phyloP scores from a whole-genome alignment of 495 filamentous ascomycete genomes.

The Penicillium tannophilum region DNA sequence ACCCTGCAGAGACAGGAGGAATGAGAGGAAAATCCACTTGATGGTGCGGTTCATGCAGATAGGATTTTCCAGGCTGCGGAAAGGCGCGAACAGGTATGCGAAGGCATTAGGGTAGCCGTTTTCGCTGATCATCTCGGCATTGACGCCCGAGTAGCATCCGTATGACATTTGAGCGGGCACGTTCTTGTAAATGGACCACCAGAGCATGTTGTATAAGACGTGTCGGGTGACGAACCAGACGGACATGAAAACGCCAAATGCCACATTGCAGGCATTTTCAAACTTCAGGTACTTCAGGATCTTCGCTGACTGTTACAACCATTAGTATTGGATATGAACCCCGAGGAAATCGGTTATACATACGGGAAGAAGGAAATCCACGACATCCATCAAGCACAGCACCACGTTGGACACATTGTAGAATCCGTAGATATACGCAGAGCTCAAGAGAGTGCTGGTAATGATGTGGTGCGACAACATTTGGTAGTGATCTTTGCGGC shows the following conservation, averaged over 20 bases:
- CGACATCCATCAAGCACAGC: conserved; percentile 89
- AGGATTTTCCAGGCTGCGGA: conserved; percentile 64
- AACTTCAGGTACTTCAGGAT: conserved; percentile 87
- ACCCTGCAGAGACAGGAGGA: conserved; percentile 76
- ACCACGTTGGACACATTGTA: conserved; percentile 88
- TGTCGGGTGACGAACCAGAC: conserved; percentile 86
- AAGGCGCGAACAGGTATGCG: conserved; percentile 67
- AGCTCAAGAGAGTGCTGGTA: conserved; percentile 76
- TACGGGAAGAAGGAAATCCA: conserved; percentile 86
- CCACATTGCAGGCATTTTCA: conserved; percentile 73
- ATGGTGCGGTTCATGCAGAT: conserved; percentile 77
- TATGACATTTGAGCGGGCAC: conserved; percentile 60
- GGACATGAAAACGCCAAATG: conserved; percentile 85
- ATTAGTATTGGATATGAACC: conserved; percentile 6
- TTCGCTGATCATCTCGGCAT: conserved; percentile 54
- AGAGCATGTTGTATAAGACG: conserved; percentile 72
- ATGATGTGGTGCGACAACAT: conserved; percentile 96
- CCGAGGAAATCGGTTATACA: conserved; percentile 31
- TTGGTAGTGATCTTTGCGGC: conserved; percentile 90
- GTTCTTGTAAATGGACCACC: conserved; percentile 79
- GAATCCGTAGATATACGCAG: conserved; percentile 80
- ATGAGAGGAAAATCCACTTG: conserved; percentile 71
- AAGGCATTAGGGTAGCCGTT: conserved; percentile 59
- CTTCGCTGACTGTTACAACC: conserved; percentile 72
- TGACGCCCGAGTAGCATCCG: conserved; percentile 69